Evolutionary conservation across 495 filamentous ascomycete genomes (phyloP).

Genomic region (Oleoguttula mirabilis): DNA sequence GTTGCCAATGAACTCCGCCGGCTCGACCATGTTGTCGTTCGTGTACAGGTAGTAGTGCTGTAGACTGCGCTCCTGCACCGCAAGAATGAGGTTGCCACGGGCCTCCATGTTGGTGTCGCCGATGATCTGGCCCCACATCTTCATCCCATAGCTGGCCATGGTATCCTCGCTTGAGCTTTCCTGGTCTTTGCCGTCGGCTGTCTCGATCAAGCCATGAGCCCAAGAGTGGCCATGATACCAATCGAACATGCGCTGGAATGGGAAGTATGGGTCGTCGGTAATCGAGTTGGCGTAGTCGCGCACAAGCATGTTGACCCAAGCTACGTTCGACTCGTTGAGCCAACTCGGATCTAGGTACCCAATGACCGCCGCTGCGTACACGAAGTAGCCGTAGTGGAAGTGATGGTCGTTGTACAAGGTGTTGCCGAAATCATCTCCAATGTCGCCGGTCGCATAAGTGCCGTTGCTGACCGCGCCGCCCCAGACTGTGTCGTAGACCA

Average conservation of each 20-base stretch:
- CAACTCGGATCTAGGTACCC: constrained; percentile 67
- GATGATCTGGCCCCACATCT: constrained; percentile 79
- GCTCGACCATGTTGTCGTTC: constrained; percentile 60
- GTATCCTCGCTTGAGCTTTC: constrained; percentile 88
- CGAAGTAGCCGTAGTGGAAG: constrained; percentile 86
- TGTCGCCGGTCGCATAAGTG: constrained; percentile 60
- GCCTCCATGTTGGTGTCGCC: constrained; percentile 74
- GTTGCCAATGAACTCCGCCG: constrained; percentile 64
- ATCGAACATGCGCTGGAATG: constrained; percentile 77
- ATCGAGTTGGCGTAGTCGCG: constrained; percentile 59
- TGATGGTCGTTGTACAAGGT: constrained; percentile 77
- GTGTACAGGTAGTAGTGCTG: constrained; percentile 72
- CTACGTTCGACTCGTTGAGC: constrained; percentile 53
- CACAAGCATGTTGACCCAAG: constrained; percentile 61
- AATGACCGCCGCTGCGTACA: constrained; percentile 78
- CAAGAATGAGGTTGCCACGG: constrained; percentile 72
- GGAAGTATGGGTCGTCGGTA: constrained; percentile 60
- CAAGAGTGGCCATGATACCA: constrained; percentile 95
- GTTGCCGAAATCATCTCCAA: constrained; percentile 38
- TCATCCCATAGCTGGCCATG: constrained; percentile 68
- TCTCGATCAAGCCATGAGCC: constrained; percentile 89
- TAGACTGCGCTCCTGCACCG: constrained; percentile 56
- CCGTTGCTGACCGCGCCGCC: constrained; percentile 75
- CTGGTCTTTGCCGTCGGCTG: constrained; percentile 83
- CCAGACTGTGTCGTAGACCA: constrained; percentile 59